A percentile compares a stretch with the other conserved stretches of the same genome.
Evolutionary conservation across 2,329 filamentous ascomycete genomes (phyloP).

Genomic region (Boeremia exigua): DNA sequence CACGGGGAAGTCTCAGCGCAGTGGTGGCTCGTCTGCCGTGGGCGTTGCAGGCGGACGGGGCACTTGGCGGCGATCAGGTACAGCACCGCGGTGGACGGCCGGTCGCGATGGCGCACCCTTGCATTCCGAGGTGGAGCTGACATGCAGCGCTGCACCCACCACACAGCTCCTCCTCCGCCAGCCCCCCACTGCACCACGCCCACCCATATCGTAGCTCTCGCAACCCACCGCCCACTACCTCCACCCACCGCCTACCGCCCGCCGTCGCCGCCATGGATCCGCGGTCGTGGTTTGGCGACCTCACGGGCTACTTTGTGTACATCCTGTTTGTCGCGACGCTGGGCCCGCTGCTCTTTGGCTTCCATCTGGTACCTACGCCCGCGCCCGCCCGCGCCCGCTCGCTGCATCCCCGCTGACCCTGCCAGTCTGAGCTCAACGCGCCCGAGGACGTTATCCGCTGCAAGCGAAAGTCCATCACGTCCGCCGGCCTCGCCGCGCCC

Average conservation of each 20-base stretch:
- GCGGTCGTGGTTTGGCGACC: slow-evolving; percentile 50
- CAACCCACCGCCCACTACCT: too few relatives aligned
- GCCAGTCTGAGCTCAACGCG: slow-evolving; percentile 89
- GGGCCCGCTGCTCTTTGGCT: slow-evolving; percentile 92
- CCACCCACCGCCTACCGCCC: slow-evolving; percentile 8
- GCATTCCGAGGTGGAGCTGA: not conserved
- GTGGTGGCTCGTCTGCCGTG: too few relatives aligned
- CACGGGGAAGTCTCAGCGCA: too few relatives aligned
- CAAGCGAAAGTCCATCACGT: slow-evolving; percentile 63
- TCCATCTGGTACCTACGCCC: slow-evolving; percentile 72
- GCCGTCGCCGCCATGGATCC: slow-evolving; percentile 42
- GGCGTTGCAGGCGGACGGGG: too few relatives aligned
- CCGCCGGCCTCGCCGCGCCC: slow-evolving; percentile 41
- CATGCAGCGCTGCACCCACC: too few relatives aligned
- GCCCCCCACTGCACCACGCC: not conserved
- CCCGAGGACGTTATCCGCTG: slow-evolving; percentile 94
- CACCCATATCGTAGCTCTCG: too few relatives aligned
- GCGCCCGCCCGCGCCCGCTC: slow-evolving; percentile 1
- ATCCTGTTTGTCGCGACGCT: slow-evolving; percentile 78
- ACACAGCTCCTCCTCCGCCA: not conserved
- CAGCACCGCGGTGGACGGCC: slow-evolving; percentile 1
- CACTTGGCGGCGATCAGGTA: slow-evolving; percentile 11
- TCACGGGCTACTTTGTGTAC: slow-evolving; percentile 80
- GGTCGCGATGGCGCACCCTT: slow-evolving; percentile 20
- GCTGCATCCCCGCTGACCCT: not conserved